Conservation (phyloP, 345 rosid genomes). For the Corchorus capsularis region DNA sequence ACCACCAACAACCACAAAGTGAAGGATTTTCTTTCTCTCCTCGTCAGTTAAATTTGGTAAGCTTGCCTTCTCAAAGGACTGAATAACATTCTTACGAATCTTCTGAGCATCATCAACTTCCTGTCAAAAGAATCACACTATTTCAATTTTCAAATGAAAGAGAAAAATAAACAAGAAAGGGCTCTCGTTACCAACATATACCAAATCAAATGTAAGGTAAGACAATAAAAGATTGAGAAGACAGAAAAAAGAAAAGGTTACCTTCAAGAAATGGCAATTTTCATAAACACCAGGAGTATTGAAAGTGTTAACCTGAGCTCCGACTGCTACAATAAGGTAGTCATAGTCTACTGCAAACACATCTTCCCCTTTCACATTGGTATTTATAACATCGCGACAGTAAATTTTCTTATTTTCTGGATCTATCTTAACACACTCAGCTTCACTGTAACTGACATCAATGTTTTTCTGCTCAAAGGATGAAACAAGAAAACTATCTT, state of each 20-base stretch:
- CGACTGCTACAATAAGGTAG: slow-evolving; percentile 93
- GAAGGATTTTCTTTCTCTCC: slow-evolving; percentile 85
- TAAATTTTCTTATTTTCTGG: slow-evolving; percentile 70
- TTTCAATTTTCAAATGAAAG: slow-evolving; percentile 4
- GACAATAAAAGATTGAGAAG: too few relatives aligned
- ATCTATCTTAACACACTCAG: slow-evolving; percentile 90
- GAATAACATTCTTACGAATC: slow-evolving; percentile 80
- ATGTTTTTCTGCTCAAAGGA: slow-evolving; percentile 51
- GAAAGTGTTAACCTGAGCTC: slow-evolving; percentile 92
- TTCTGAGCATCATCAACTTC: slow-evolving; percentile 97
- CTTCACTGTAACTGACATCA: slow-evolving; percentile 67
- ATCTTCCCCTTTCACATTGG: slow-evolving; percentile 50
- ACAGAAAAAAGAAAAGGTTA: slow-evolving; percentile 13
- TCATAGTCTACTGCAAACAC: slow-evolving; percentile 86
- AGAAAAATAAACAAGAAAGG: background rate
- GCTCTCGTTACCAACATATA: background rate
- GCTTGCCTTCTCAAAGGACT: slow-evolving; percentile 92
- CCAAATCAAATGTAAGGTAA: background rate
- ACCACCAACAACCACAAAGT: slow-evolving; percentile 97
- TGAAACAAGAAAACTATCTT: background rate
- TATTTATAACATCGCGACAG: slow-evolving; percentile 59
- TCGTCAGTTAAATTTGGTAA: slow-evolving; percentile 81
- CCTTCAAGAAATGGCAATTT: slow-evolving; percentile 93
- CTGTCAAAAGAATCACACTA: slow-evolving; percentile 39
- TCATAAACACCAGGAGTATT: slow-evolving; percentile 94